A percentile compares a stretch with the other conserved stretches of the same genome.
Evolutionary conservation across 257 asterid species (phyloP).

Genomic region (Solanum dulcamara): DNA sequence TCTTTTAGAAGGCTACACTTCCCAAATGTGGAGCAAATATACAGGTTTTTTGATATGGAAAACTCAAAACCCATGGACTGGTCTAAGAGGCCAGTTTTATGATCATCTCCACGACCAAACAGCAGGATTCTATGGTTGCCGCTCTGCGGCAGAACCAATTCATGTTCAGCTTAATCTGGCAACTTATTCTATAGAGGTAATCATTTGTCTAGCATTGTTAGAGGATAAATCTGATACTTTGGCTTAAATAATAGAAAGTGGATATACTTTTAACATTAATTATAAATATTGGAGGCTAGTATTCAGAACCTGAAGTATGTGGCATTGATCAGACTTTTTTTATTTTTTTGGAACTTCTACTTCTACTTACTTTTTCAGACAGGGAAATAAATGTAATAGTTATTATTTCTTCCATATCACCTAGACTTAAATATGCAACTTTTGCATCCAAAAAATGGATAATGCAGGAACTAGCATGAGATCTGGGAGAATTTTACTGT

Average conservation of each 20-base stretch:
- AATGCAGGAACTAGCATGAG: neutral
- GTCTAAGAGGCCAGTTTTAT: conserved; percentile 91
- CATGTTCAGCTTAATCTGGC: conserved; percentile 88
- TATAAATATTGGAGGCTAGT: neutral
- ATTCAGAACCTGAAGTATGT: neutral
- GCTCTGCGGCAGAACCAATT: conserved; percentile 85
- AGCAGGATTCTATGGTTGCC: conserved; percentile 96
- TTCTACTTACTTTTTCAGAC: neutral
- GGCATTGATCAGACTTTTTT: neutral
- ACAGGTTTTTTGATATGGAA: conserved; percentile 97
- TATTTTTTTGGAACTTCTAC: neutral
- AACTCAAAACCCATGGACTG: conserved; percentile 99
- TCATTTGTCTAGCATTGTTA: neutral
- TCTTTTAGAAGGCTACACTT: conserved; percentile 95
- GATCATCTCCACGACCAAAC: conserved; percentile 98
- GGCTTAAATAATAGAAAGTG: neutral
- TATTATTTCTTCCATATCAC: neutral
- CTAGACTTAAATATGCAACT: neutral
- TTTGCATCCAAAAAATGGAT: neutral
- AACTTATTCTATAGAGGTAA: conserved; percentile 69
- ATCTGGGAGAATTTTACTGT: neutral
- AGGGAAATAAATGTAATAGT: neutral
- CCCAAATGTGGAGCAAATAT: conserved; percentile 94
- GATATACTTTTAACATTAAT: neutral
- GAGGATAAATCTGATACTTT: neutral